Evolutionary conservation across 805 yeast species (phyloP), one percentile per base, ranked within the genome.

Genomic region (Starmera quercuum): DNA sequence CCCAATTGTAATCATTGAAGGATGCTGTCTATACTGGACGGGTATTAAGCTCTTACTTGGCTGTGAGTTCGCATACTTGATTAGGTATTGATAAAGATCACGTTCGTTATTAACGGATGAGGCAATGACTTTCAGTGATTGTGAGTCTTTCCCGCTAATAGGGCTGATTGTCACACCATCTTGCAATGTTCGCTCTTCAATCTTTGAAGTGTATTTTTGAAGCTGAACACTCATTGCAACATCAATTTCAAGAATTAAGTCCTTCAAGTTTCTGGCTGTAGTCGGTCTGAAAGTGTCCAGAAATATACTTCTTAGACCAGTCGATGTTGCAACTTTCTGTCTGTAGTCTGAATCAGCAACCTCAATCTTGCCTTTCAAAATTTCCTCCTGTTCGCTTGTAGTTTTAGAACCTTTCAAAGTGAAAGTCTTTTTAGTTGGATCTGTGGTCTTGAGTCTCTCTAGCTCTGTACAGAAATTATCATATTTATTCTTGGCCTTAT

Each of bases 211-310:
- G 56, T 81, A 90, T 52, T 87, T 86, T 47, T 84, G 90, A 36
- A 92, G 64, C 58, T 90, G 96, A 33, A 88, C 75, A 40, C 85
- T 75, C 68, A 90, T 64, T 8, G 97, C 97, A 31, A 85, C 76
- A 57, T 92, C 97, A 52, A 85, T 70, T 57, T 90, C 97, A 41
- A 88, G 64, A 36, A 87, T 78, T 41, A 86, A 64, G 51, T 83
- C 80, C 51, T 79, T 83, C 40, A 92, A 66, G 42, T 75, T 78
- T 39, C 74, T 71, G 6, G 85, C 76, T 26, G 74, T 72, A 37
- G 72, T 76, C 7, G 97, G 98, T 45, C 98, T 73, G 51, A 81
- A 82, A 16, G 72, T 67, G 47, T 71, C 68, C 37, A 85, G 60
- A 34, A 87, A 74, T 37, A 81, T 88, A 44, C 75, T 79, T 55